A percentile compares a stretch with the other conserved stretches of the same genome.
phyloP scores from a whole-genome alignment of 352 stramenopile species.

The Phytopythium montanum region DNA sequence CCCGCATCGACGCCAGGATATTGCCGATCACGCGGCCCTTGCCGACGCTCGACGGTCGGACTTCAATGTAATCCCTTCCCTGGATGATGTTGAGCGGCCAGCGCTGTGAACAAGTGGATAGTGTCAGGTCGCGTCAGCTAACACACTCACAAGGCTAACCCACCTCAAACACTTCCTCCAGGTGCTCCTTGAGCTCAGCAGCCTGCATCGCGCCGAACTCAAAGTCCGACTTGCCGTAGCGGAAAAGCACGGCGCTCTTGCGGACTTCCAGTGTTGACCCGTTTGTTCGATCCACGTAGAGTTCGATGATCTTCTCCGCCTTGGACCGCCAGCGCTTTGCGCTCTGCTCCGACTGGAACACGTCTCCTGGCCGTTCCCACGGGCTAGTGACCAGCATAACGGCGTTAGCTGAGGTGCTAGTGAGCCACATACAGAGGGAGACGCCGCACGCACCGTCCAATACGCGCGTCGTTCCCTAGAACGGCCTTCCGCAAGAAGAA shows the following conservation, averaged over 20 bases:
- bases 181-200: slow-evolving; percentile 95
- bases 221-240: slow-evolving; percentile 98
- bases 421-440: background rate
- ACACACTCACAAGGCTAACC: background rate
- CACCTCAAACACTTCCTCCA: slow-evolving; percentile 91
- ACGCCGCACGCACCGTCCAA: slow-evolving; percentile 28
- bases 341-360: slow-evolving; percentile 48
- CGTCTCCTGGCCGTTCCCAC: slow-evolving; percentile 67
- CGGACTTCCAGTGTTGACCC: slow-evolving; percentile 97
- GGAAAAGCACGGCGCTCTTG: slow-evolving; percentile 97
- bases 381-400: slow-evolving; percentile 12
- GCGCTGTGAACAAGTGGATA: slow-evolving; percentile 16
- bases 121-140: background rate
- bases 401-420: background rate
- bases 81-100: slow-evolving; percentile 80
- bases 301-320: slow-evolving; percentile 94
- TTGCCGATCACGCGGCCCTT: slow-evolving; percentile 95
- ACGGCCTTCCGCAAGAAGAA: slow-evolving; percentile 91
- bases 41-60: slow-evolving; percentile 95
- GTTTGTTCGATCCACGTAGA: slow-evolving; percentile 98
- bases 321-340: slow-evolving; percentile 93
- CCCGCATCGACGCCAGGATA: slow-evolving; percentile 82
- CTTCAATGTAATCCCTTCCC: slow-evolving; percentile 97
- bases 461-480: slow-evolving; percentile 62
- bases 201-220: slow-evolving; percentile 98